Base-by-base conservation (phyloP, 2,329 filamentous ascomycete genomes). In the Metarhizium rileyi region DNA sequence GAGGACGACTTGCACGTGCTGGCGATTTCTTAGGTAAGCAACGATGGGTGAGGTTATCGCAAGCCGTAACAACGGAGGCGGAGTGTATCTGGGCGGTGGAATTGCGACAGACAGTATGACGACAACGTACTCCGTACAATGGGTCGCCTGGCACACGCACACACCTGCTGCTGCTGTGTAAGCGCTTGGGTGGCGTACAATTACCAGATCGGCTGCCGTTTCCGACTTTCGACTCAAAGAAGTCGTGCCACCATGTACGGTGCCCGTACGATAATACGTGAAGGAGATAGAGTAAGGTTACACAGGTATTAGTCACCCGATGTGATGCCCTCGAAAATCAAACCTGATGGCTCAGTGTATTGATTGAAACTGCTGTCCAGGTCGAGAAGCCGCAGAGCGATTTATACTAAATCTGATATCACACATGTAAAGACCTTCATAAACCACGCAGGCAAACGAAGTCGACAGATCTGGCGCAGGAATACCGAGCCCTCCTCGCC, bases 191-290 rank as follows among this genome's bases (percentile, higher is more conserved):
- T 35, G 30, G 14, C 27, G 45, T 41, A 41, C 40, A 33, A 26
- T 40, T 26, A 40, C 38, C 40, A 48, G 49, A 48, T 48, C 49
- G 49, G 45, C 33, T 47, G 45, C 23, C 36, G 40, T 44, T 46
- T 18, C 48, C 48, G 48, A 50, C 44, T 43, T 36, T 30, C 28
- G 48, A 26, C 36, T 40, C 36, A 47, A 6, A 36, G 16, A 28
- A 38, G 23, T 33, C 35, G 36, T 42, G 35, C 35, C 20, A 41
- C 41, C 26, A 12, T 26, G 38, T 25, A 25, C 22, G 12, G 38
- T 25, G 38, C 12, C n/a, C 20, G 22, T 25, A 25, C 38, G 6
- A 25, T 41, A 20, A 5, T 33, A 18, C 44, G 22, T 43, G 22
- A 45, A 27, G n/a, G 12, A 41, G 20, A 20, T 40, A 38, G 14